phyloP scores from a whole-genome alignment of 768 basidiomycete species.

The Wakefieldia striispora region DNA sequence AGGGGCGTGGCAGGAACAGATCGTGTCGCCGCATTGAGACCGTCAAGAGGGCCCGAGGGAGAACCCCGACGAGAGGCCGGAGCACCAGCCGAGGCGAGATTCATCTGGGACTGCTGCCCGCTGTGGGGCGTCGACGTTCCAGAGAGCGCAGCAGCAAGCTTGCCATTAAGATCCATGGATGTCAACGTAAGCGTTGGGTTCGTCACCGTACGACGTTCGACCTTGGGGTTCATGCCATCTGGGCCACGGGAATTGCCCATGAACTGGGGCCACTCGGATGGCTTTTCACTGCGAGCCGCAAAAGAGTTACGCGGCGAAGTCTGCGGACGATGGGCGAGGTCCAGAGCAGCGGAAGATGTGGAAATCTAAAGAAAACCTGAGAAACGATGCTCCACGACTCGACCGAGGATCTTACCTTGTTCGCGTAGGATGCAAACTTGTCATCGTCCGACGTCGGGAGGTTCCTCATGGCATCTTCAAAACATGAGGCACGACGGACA shows the following conservation, averaged over 20 bases:
- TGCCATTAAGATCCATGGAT: slow-evolving; percentile 48
- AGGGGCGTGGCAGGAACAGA: slow-evolving; percentile 85
- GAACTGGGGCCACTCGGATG: slow-evolving; percentile 96
- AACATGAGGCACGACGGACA: slow-evolving; percentile 16
- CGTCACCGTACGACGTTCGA: slow-evolving; percentile 70
- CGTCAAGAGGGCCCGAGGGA: slow-evolving; percentile 64
- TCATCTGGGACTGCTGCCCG: slow-evolving; percentile 59
- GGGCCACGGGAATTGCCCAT: slow-evolving; percentile 58
- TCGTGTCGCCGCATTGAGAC: slow-evolving; percentile 58
- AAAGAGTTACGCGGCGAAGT: slow-evolving; percentile 68
- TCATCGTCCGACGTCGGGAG: slow-evolving; percentile 88
- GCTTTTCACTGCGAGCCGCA: slow-evolving; percentile 59
- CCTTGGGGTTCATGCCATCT: slow-evolving; percentile 52
- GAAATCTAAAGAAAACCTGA: slow-evolving; percentile 52
- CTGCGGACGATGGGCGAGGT: slow-evolving; percentile 87
- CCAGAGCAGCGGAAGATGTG: slow-evolving; percentile 87
- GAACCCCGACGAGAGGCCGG: slow-evolving; percentile 73
- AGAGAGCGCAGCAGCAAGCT: slow-evolving; percentile 47
- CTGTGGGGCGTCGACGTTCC: slow-evolving; percentile 63
- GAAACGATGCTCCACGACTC: slow-evolving; percentile 1
- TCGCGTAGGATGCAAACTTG: slow-evolving; percentile 67
- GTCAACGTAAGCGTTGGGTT: slow-evolving; percentile 70
- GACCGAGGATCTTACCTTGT: slow-evolving; percentile 49
- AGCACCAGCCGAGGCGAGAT: slow-evolving; percentile 23
- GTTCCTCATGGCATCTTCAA: slow-evolving; percentile 81